Conservation (phyloP, 257 asterid species). For the Lycium ferocissimum region DNA sequence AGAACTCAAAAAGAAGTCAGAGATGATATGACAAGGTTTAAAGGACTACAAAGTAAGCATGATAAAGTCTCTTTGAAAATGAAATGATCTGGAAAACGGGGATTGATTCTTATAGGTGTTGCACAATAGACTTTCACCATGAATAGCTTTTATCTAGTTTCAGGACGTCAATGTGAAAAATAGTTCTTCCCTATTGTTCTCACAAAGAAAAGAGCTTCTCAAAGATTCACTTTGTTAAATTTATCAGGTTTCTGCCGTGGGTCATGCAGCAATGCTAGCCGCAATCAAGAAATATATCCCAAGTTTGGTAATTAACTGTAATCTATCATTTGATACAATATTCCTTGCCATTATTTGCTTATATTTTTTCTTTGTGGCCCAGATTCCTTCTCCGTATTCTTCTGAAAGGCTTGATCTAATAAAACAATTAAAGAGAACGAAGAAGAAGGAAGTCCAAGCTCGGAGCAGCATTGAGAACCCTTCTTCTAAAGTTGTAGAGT, state of each 20-base stretch:
- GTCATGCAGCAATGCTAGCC: conserved; percentile 88
- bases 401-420: conserved; percentile 63
- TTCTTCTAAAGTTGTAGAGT: conserved; percentile 32
- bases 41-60: conserved; percentile 10
- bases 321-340: not conserved
- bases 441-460: conserved; percentile 56
- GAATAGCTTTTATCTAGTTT: not conserved
- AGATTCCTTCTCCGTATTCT: conserved; percentile 87
- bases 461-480: conserved; percentile 39
- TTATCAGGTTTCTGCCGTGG: conserved; percentile 77
- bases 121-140: not conserved
- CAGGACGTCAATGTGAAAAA: conserved; percentile 5
- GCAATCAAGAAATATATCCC: conserved; percentile 81
- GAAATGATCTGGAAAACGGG: not conserved
- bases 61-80: not conserved
- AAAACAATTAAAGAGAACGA: conserved; percentile 77
- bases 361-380: conserved; percentile 21
- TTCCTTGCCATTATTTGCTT: conserved; percentile 7
- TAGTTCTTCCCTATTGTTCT: not conserved
- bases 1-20: not conserved
- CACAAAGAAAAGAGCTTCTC: not conserved
- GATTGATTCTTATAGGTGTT: not conserved
- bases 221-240: not conserved
- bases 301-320: conserved; percentile 51
- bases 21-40: not conserved